Evolutionary conservation across 352 stramenopile genomes (phyloP), one percentile per base, ranked within the genome.

Genomic region (Globisporangium solare): DNA sequence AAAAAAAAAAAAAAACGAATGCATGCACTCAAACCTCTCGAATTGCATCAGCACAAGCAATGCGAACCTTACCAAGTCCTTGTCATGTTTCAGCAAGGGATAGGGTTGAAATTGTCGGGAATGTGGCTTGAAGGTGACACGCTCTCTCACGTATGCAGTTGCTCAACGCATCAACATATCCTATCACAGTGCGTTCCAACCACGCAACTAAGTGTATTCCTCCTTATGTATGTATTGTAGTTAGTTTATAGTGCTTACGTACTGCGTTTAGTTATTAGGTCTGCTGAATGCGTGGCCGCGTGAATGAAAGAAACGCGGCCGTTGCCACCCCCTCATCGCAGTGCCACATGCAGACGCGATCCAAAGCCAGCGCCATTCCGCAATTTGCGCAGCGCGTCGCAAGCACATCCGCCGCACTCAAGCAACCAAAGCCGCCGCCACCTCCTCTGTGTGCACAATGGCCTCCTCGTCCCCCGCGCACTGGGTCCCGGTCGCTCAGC

Each of bases 401-500:
- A 15, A 58, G 12, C 22, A 43, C 18, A 35, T 8, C 5, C 7
- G 27, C 27, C 27, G 10, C 27, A 2, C 2, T 6, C 27, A 35
- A 35, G 27, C 27, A 35, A 35, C 2, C 27, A 35, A 35, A 35
- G 5, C 27, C 4, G 7, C 27, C 27, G 10, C 27, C 27, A 11
- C 27, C 10, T 6, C 7, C 27, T 35, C 43, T 42, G 27, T 35
- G 27, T 32, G 21, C 39, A 21, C 47, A 13, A 63, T 58, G 50
- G 32, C 49, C 27, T 50, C 55, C 56, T 60, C 49, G 17, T 50
- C 55, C 56, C 57, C 82, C 45, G 58, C 70, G 27, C 66, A 80
- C 54, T 89, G 71, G 72, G 60, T 92, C 56, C 46, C 56, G 6
- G 65, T 71, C 41, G 84, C 73, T 10, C 73, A 81, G 58, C 76